Percentiles rank a stretch among this genome's conserved stretches.
These are phyloP conservation scores for Podospora comata DNA, from an alignment of 495 filamentous ascomycete species.

Conservation along the genomic window DNA sequence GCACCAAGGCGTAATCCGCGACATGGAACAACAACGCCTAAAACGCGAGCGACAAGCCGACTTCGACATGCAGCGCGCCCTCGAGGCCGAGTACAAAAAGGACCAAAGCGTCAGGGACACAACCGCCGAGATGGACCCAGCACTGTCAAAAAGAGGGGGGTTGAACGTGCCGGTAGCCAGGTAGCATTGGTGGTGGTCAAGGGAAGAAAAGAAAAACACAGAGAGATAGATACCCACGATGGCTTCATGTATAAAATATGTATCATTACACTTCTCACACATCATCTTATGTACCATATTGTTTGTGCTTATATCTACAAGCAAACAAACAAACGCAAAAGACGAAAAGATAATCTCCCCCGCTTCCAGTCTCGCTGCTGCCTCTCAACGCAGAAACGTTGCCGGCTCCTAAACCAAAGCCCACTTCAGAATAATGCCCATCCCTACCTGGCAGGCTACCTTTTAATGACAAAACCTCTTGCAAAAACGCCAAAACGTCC, in stretches of 20 bases:
- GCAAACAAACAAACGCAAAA: constrained; percentile 11
- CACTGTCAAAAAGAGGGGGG: constrained; percentile 5
- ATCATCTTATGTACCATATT: neutral
- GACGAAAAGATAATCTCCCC: neutral
- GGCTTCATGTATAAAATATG: neutral
- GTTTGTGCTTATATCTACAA: neutral
- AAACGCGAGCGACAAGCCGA: constrained; percentile 87
- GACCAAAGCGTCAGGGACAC: constrained; percentile 59
- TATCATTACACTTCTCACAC: neutral
- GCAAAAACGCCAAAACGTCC: neutral
- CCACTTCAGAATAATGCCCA: neutral
- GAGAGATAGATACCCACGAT: neutral
- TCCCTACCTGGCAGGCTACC: neutral
- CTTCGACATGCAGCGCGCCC: constrained; percentile 81
- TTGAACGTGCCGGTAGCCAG: neutral
- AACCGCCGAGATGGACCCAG: constrained; percentile 24
- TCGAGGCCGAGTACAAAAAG: constrained; percentile 89
- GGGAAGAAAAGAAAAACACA: neutral
- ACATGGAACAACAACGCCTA: constrained; percentile 88
- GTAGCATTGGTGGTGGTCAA: constrained; percentile 8
- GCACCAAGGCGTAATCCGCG: constrained; percentile 91
- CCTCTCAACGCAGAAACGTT: neutral
- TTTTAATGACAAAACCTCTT: neutral
- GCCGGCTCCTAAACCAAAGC: neutral
- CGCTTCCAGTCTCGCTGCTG: neutral